Conservation (phyloP, 2,329 filamentous ascomycete genomes). For the Lachnellula suecica region DNA sequence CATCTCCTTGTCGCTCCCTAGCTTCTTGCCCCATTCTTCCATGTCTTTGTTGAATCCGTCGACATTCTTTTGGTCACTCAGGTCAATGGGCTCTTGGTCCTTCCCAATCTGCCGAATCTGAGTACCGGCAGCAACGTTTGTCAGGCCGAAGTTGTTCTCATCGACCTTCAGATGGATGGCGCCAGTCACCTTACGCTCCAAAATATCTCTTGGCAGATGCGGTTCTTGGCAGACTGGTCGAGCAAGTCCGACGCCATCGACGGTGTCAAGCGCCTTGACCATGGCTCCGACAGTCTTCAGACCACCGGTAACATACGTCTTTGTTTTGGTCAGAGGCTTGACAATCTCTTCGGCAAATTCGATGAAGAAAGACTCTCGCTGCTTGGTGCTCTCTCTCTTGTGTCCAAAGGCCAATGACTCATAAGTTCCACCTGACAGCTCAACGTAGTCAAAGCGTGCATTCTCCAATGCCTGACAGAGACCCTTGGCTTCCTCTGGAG, state of each 20-base stretch:
- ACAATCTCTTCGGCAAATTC: slow-evolving; percentile 59
- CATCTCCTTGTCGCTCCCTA: slow-evolving; percentile 37
- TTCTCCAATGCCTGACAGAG: slow-evolving; percentile 50
- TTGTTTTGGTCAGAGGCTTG: slow-evolving; percentile 42
- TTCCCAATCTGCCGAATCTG: slow-evolving; percentile 46
- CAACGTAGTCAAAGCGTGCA: slow-evolving; percentile 62
- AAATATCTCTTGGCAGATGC: slow-evolving; percentile 37
- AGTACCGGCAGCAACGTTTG: slow-evolving; percentile 23
- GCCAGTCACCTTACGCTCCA: slow-evolving; percentile 44
- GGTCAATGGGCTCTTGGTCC: slow-evolving; percentile 51
- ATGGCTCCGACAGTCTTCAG: slow-evolving; percentile 55
- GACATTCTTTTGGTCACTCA: slow-evolving; percentile 46
- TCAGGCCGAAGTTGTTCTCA: slow-evolving; percentile 48
- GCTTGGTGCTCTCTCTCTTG: slow-evolving; percentile 38
- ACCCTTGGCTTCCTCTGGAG: slow-evolving; percentile 55
- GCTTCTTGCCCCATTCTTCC: slow-evolving; percentile 40
- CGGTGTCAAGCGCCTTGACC: slow-evolving; percentile 45
- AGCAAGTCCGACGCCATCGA: slow-evolving; percentile 49
- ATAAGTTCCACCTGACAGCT: slow-evolving; percentile 65
- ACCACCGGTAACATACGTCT: slow-evolving; percentile 59
- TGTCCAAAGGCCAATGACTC: slow-evolving; percentile 44
- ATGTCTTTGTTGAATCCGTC: slow-evolving; percentile 49
- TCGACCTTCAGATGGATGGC: slow-evolving; percentile 48
- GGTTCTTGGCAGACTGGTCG: slow-evolving; percentile 46
- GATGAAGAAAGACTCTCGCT: slow-evolving; percentile 67